phyloP scores from a whole-genome alignment of 1,284 basidiomycete genomes.

The Kalmanozyma brasiliensis region DNA sequence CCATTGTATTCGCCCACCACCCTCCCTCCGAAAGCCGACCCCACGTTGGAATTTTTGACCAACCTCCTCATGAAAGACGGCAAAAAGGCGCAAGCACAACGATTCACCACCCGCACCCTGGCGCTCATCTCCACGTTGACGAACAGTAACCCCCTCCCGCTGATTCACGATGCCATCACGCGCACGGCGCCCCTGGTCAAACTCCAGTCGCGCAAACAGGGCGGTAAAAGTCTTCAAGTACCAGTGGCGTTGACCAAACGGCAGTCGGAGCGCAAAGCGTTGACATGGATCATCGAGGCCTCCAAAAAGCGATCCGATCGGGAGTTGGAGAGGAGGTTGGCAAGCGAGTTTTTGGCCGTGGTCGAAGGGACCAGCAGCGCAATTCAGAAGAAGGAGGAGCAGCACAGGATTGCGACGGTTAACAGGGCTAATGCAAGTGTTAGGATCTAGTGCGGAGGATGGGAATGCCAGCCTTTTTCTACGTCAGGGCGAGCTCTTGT shows the following conservation, averaged over 20 bases:
- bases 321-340: constrained; percentile 65
- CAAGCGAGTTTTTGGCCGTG: constrained; percentile 68
- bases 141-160: constrained; percentile 65
- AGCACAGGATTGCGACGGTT: constrained; percentile 79
- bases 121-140: constrained; percentile 60
- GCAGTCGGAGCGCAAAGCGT: constrained; percentile 67
- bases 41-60: constrained; percentile 64
- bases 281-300: constrained; percentile 69
- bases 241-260: constrained; percentile 66
- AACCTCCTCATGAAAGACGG: constrained; percentile 69
- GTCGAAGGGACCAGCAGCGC: constrained; percentile 67
- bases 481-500: too few relatives aligned
- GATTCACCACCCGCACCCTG: constrained; percentile 63
- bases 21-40: constrained; percentile 58
- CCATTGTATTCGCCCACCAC: constrained; percentile 45
- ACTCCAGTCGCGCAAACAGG: constrained; percentile 67
- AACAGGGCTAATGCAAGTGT: constrained; percentile 74
- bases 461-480: too few relatives aligned
- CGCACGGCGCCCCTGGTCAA: constrained; percentile 65
- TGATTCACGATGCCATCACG: constrained; percentile 66
- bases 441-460: constrained; percentile 49
- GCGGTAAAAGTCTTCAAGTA: constrained; percentile 67
- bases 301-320: constrained; percentile 68
- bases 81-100: constrained; percentile 67
- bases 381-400: constrained; percentile 67